Base-by-base conservation (phyloP, 179 eudicot species). In the Camellia oleifera region DNA sequence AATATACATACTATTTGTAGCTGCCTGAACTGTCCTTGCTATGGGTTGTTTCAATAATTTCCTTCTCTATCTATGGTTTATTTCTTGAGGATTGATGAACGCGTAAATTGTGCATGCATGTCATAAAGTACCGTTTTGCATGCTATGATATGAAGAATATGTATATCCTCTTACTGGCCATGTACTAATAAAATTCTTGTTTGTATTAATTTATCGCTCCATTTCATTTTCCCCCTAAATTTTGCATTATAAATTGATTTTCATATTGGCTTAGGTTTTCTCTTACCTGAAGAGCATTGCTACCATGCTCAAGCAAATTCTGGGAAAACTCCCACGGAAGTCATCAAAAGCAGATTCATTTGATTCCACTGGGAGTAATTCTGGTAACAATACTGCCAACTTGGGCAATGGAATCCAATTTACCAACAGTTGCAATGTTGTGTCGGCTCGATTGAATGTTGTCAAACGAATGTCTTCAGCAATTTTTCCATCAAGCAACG, bases 231-330 rank as follows among this genome's bases (percentile, higher is more conserved):
- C 76, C 61, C 65, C 32, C 4, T 26, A 56, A 57, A 40, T 69
- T 50, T 72, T 23, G 12, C 32, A 48, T 44, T 20, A 50, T 81
- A 12, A 32, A 26, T 52, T 77, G 13, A 18, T n/a, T 42, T 70
- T 67, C 13, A 50, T 42, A 4, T 11, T 61, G 68, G 18, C 13
- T 64, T 65, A 78, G 74, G 60, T 74, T 65, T 78, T 52, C 20
- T 70, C 42, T 70, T 50, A 45, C 42, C 46, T 54, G 74, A 73
- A 69, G 40, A 72, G 74, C 70, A 73, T 60, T 74, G 32, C 61
- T 62, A 82, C 82, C 71, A 94, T 94, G 98, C 88, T 93, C 82
- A 94, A 94, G 90, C 97, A 94, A 84, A 87, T 94, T 78, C 86
- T 94, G 74, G 85, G 89, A 58, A 94, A 93, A 82, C 87, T 94